Conservation (phyloP, 2,329 filamentous ascomycete species). For the Aspergillus sp. region DNA sequence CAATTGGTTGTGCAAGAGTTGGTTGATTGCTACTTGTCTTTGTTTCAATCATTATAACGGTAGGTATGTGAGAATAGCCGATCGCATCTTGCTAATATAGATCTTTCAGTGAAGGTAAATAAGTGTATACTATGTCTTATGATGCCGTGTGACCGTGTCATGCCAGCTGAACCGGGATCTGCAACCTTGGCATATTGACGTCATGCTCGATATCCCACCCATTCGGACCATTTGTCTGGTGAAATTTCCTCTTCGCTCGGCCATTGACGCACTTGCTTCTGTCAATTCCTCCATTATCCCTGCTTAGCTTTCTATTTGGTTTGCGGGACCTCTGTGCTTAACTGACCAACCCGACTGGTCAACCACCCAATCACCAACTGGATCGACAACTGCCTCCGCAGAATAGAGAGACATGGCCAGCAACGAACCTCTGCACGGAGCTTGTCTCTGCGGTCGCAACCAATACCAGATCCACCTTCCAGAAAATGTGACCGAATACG, state of each 20-base stretch:
- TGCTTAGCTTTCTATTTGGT: background rate
- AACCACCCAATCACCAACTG: background rate
- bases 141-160: background rate
- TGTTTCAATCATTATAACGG: too few species aligned
- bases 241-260: background rate
- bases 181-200: conserved; percentile 10
- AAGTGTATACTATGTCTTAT: too few species aligned
- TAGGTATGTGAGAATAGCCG: too few species aligned
- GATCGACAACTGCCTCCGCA: background rate
- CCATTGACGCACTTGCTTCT: background rate
- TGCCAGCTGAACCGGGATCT: conserved; percentile 3
- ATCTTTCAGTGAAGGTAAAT: too few species aligned
- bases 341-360: background rate
- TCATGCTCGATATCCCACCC: conserved; percentile 8
- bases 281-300: background rate
- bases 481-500: conserved; percentile 53
- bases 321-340: background rate
- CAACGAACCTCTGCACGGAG: conserved; percentile 63
- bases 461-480: conserved; percentile 75
- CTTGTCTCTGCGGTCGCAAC: conserved; percentile 84
- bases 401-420: conserved; percentile 17
- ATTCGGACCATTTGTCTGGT: background rate
- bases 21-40: too few species aligned
- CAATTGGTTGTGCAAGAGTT: too few species aligned
- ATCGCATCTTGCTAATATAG: too few species aligned